Percentiles rank a stretch among this genome's conserved stretches.
phyloP scores from a whole-genome alignment of 345 rosid species.

The Physaria fendleri region DNA sequence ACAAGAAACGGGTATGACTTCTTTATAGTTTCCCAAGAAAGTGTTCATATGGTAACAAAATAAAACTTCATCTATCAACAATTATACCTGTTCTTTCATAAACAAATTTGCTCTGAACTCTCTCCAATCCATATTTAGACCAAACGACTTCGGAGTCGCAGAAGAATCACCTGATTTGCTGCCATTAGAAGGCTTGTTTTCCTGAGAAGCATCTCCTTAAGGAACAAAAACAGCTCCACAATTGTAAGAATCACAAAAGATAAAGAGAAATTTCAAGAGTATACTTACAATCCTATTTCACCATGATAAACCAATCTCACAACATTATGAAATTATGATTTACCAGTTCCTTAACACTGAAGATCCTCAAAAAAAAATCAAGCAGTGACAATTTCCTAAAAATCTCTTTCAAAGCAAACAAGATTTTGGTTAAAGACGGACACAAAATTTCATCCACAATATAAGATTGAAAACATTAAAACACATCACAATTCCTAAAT shows the following conservation, averaged over 20 bases:
- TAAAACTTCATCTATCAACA: slow-evolving; percentile 2
- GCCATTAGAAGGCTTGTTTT: slow-evolving; percentile 44
- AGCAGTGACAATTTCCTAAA: neutral
- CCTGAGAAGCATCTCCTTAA: slow-evolving; percentile 55
- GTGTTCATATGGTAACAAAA: too few relatives aligned
- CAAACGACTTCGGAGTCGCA: too few relatives aligned
- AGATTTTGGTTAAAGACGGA: too few relatives aligned
- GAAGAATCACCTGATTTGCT: slow-evolving; percentile 48
- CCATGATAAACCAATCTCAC: too few relatives aligned
- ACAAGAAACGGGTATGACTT: too few relatives aligned
- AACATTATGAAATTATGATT: too few relatives aligned
- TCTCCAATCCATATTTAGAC: slow-evolving; percentile 64
- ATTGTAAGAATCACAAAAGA: too few relatives aligned
- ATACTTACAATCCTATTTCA: too few relatives aligned
- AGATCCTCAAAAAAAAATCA: neutral
- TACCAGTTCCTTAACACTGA: too few relatives aligned
- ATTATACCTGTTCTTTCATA: slow-evolving; percentile 61
- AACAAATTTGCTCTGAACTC: slow-evolving; percentile 79
- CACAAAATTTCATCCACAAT: too few relatives aligned
- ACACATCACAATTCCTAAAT: neutral
- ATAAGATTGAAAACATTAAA: neutral
- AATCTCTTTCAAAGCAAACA: neutral
- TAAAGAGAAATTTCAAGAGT: too few relatives aligned
- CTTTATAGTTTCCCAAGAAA: neutral
- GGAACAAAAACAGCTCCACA: too few relatives aligned